phyloP scores from a whole-genome alignment of 441 rosid genomes.

The Populus tomentosa region DNA sequence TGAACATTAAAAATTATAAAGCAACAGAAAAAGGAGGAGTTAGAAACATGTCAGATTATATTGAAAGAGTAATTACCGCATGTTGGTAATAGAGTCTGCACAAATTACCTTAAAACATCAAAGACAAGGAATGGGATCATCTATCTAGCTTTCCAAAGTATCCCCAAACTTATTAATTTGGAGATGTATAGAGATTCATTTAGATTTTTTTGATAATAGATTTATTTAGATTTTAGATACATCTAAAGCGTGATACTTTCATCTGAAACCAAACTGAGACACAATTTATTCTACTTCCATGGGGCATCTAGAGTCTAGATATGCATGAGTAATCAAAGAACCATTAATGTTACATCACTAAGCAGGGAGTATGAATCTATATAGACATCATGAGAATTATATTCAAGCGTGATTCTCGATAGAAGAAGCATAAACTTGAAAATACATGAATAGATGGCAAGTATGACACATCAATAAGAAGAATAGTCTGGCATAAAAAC shows the following conservation, averaged over 20 bases:
- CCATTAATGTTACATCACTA: not conserved
- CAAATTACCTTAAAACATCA: not conserved
- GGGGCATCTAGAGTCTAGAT: not conserved
- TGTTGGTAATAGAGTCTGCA: not conserved
- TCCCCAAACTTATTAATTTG: not conserved
- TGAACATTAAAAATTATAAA: constrained; percentile 19
- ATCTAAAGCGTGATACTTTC: not conserved
- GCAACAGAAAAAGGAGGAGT: not conserved
- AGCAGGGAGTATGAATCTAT: not conserved
- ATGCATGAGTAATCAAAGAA: not conserved
- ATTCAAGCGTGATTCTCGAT: not conserved
- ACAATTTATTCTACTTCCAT: not conserved
- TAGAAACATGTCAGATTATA: not conserved
- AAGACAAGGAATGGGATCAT: not conserved
- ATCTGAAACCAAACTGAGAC: not conserved
- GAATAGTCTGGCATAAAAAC: not conserved
- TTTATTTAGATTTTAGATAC: not conserved
- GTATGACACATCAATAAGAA: not conserved
- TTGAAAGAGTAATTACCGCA: not conserved
- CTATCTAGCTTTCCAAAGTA: not conserved
- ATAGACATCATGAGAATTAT: not conserved
- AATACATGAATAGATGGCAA: not conserved
- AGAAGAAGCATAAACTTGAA: not conserved
- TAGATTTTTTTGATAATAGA: not conserved
- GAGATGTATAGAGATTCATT: not conserved